These are phyloP conservation scores for Lepidium africanum DNA, from an alignment of 345 rosid species.

Conservation along the genomic window DNA sequence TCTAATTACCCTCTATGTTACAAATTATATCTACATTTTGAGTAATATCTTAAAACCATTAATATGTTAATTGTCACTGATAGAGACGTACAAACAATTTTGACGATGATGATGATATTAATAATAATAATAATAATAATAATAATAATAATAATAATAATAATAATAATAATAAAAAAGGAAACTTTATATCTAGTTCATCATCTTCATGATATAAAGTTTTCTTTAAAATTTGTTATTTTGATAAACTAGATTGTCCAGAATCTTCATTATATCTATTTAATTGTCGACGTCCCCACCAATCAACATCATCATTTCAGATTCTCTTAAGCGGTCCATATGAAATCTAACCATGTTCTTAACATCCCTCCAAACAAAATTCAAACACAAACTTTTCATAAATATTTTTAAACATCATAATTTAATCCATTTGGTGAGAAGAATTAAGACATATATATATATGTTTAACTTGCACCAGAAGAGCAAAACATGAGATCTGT, in stretches of 20 bases:
- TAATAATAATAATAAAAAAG: too few relatives aligned
- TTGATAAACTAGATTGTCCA: not conserved
- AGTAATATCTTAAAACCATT: not conserved
- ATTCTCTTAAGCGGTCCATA: conserved; percentile 8
- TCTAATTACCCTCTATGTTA: too few relatives aligned
- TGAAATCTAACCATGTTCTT: not conserved
- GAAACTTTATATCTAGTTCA: too few relatives aligned
- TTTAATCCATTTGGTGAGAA: not conserved
- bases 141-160: too few relatives aligned
- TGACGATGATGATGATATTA: too few relatives aligned
- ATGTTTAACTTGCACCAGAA: too few relatives aligned
- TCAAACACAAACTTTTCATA: not conserved
- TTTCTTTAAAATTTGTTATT: not conserved
- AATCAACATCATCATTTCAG: conserved; percentile 5
- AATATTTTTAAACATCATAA: not conserved
- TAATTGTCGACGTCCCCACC: not conserved
- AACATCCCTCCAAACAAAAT: not conserved
- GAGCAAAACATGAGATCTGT: not conserved
- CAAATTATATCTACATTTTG: not conserved
- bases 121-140: too few relatives aligned
- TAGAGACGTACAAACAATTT: not conserved
- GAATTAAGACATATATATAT: not conserved
- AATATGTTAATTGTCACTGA: not conserved
- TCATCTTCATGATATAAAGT: too few relatives aligned
- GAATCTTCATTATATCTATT: conserved; percentile 2